Conservation (phyloP, 257 asterid genomes). For the Salvia splendens region DNA sequence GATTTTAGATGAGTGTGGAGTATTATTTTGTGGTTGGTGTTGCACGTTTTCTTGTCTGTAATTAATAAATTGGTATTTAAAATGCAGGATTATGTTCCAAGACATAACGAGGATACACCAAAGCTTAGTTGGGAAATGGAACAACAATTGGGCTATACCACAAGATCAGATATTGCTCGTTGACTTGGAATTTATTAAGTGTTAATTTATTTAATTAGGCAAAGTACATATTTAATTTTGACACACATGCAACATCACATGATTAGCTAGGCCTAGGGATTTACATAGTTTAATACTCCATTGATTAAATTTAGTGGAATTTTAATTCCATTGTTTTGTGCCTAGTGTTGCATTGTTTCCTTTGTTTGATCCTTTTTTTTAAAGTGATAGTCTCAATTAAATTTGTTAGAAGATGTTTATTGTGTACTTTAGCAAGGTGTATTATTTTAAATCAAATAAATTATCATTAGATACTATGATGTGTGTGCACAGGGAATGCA, state of each 20-base stretch:
- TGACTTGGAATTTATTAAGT: conserved; percentile 32
- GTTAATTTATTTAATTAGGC: neutral
- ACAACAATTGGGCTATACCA: conserved; percentile 70
- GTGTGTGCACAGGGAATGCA: too few species aligned
- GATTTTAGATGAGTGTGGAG: too few species aligned
- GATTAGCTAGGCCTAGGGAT: conserved; percentile 26
- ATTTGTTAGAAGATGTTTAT: conserved; percentile 10
- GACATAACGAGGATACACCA: conserved; percentile 52
- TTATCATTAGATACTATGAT: too few species aligned
- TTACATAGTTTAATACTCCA: conserved; percentile 19
- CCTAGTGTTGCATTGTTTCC: conserved; percentile 1
- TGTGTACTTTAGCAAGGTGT: conserved; percentile 2
- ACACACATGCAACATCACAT: neutral
- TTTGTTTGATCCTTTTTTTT: conserved; percentile 17
- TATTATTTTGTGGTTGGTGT: too few species aligned
- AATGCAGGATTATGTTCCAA: conserved; percentile 67
- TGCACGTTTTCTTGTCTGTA: too few species aligned
- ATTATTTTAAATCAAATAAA: neutral
- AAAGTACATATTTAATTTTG: conserved; percentile 26
- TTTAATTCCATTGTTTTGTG: conserved; percentile 24
- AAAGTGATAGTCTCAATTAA: conserved; percentile 14
- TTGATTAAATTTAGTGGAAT: conserved; percentile 25
- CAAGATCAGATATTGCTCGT: conserved; percentile 78
- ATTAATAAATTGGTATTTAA: too few species aligned
- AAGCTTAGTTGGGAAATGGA: conserved; percentile 93